These are phyloP conservation scores for Volvox africanus DNA, from an alignment of 139 green algal species.

Conservation along the genomic window DNA sequence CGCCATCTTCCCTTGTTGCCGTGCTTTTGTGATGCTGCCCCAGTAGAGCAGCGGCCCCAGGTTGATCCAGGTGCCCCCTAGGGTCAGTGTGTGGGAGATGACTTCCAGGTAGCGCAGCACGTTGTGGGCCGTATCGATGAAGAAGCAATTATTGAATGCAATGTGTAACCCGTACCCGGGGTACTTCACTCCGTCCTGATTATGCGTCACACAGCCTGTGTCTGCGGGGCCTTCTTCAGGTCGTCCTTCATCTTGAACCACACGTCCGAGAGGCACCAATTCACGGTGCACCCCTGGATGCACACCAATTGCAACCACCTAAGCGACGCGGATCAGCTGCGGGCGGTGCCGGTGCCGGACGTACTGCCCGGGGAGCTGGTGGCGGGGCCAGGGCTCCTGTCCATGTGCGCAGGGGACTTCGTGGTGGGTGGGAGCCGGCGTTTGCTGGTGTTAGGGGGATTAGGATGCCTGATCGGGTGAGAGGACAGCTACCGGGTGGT, in stretches of 20 bases:
- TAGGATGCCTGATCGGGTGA: too few species aligned
- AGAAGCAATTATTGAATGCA: too few species aligned
- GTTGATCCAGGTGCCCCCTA: constrained; percentile 91
- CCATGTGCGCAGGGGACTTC: constrained; percentile 98
- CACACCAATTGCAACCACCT: constrained; percentile 59
- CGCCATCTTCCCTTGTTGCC: too few species aligned
- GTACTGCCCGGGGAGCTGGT: constrained; percentile 70
- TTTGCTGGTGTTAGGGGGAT: too few species aligned
- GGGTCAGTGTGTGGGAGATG: constrained; percentile 54
- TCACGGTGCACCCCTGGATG: constrained; percentile 55
- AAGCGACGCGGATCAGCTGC: constrained; percentile 80
- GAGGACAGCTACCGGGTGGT: too few species aligned
- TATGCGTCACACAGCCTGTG: too few species aligned
- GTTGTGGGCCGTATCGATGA: constrained; percentile 99
- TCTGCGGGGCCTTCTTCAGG: background rate
- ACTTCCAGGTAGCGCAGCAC: constrained; percentile 95
- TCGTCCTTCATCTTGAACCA: constrained; percentile 95
- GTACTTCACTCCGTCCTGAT: too few species aligned
- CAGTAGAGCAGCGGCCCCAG: constrained; percentile 96
- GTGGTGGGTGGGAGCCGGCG: constrained; percentile 61
- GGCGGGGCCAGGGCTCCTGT: constrained; percentile 70
- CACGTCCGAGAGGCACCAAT: constrained; percentile 74
- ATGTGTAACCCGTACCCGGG: too few species aligned
- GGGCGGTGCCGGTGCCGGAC: constrained; percentile 81
- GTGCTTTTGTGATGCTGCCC: too few species aligned